Base-by-base conservation (phyloP, 352 stramenopile species). In the Pythium grandisporangium region DNA sequence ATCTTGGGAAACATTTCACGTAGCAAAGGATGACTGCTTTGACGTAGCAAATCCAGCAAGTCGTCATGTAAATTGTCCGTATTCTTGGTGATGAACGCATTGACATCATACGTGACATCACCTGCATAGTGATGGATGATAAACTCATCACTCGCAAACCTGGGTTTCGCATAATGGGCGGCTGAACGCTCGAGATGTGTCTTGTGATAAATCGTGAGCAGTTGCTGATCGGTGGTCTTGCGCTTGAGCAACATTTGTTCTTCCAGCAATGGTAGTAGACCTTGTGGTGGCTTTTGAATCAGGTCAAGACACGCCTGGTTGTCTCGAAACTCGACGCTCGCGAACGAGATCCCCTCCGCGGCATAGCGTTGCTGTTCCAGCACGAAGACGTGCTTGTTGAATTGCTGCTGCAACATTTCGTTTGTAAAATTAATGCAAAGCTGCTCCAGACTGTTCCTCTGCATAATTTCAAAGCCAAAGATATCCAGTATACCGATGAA, bases 401-500 rank as follows among this genome's bases (percentile, higher is more conserved):
- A 95, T 40, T 91, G 82, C 46, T 92, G 79, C 45, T 95, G 84
- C 6, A 96, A 58, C 26, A 73, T 93, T 57, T 96, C 84, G 57
- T 96, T 96, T 20, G 80, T 89, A 45, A 93, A 96, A 48, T 96
- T 95, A 61, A 96, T 95, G 46, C 83, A 93, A 5, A 96, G 53
- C 40, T 96, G 84, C 55, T 96, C 84, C 10, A 96, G 62, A 27
- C 70, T 91, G 61, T 96, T 96, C 30, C 61, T 67, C 39, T 79
- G 58, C 75, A 96, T 90, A 16, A 84, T 79, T 49, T 96, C 84
- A 46, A 96, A 95, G 8, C 84, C 84, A 50, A 96, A 96, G 32
- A 96, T 96, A 51, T 96, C 84, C 13, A 96, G 59, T 21, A 96
- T 92, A 10, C 81, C 84, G 37, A 95, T 93, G 19, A 89, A 91